Evolutionary conservation across 768 basidiomycete genomes (phyloP), one percentile per base, ranked within the genome.

Genomic region (Neoboletus brunneissimus): DNA sequence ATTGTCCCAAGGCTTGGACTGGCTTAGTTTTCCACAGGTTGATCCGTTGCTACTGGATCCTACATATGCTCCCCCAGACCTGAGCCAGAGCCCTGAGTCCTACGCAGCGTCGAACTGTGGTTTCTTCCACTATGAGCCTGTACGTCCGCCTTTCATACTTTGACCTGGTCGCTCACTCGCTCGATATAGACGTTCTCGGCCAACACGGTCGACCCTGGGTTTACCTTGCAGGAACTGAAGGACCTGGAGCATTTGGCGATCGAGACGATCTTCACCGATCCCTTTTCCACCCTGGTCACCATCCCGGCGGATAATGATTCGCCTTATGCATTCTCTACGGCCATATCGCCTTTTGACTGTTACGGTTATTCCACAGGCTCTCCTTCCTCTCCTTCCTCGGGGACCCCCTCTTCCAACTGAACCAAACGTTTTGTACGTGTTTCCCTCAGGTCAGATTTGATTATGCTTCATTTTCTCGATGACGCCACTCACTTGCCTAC

Each of bases 251-350:
- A 43, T 47, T 29, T 67, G 18, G 59, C 51, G 11, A 44, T 62
- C 8, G 62, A 41, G 15, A 52, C 65, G 27, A 55, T 53, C 8
- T 71, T 71, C 44, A 67, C 54, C 4, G 60, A 70, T 59, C 69
- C 69, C 0, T 70, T 69, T 58, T 58, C 52, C 34, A 42, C 40
- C 8, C 12, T 56, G 10, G n/a, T 43, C 34, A 20, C 42, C 16
- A 1, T 51, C 9, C 38, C 52, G 6, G 22, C 41, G 25, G 53
- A 47, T 35, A 22, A 47, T 37, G 51, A 22, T 20, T 43, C 43
- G 20, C 51, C 35, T 32, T 51, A 15, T 47, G 0, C 52, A 2
- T 56, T 58, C 15, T 20, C 54, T 18, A 48, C 35, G 22, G n/a
- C 50, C 7, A 53, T 68, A n/a, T 54, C 67, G 1, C 68, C 69